phyloP scores from a whole-genome alignment of 2,329 filamentous ascomycete genomes.

The Venturia effusa region DNA sequence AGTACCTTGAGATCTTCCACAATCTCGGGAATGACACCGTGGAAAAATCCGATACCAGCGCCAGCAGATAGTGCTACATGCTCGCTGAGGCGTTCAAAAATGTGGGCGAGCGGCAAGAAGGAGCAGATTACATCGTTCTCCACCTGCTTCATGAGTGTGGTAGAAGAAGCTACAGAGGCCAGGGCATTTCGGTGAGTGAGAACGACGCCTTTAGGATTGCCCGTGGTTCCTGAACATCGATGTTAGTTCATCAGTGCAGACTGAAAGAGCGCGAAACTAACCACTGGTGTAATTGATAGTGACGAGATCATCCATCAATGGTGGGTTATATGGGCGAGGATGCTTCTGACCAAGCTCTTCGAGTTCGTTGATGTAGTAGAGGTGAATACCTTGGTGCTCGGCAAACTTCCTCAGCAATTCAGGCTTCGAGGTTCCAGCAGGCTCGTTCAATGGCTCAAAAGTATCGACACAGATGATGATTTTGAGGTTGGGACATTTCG shows the following conservation, averaged over 20 bases:
- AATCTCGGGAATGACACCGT: conserved; percentile 75
- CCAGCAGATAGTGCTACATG: conserved; percentile 63
- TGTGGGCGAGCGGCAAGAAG: conserved; percentile 89
- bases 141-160: conserved; percentile 33
- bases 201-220: conserved; percentile 27
- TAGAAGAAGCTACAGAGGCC: conserved; percentile 28
- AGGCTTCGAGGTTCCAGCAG: conserved; percentile 64
- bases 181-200: conserved; percentile 27
- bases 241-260: conserved; percentile 24
- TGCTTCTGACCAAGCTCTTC: conserved; percentile 67
- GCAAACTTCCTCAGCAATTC: conserved; percentile 68
- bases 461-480: conserved; percentile 74
- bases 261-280: conserved; percentile 16
- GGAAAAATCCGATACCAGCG: conserved; percentile 78
- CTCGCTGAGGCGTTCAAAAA: conserved; percentile 79
- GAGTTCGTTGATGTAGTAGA: conserved; percentile 70
- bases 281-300: conserved; percentile 65
- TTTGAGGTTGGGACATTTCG: conserved; percentile 69
- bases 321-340: conserved; percentile 59
- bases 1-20: conserved; percentile 87
- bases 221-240: conserved; percentile 25
- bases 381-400: conserved; percentile 59
- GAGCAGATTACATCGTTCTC: conserved; percentile 61
- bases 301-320: conserved; percentile 62
- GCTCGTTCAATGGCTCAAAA: conserved; percentile 58